Base-by-base conservation (phyloP, 2,329 filamentous ascomycete genomes). In the Talaromyces islandicus region DNA sequence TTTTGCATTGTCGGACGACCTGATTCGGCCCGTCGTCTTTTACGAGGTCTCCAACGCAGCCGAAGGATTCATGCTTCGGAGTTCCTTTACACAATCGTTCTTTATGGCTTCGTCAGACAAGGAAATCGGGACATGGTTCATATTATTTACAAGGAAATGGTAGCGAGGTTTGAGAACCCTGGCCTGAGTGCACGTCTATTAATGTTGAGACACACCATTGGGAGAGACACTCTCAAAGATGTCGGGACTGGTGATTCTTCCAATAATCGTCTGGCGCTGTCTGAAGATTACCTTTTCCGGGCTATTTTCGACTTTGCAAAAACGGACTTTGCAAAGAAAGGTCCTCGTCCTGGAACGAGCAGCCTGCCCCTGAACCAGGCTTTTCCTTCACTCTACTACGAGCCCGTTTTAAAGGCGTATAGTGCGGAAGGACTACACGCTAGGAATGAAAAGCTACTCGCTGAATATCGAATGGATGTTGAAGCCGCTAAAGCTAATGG, bases 351-450 rank as follows among this genome's bases (percentile, higher is more conserved):
- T 25, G 72, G 71, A 12, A 66, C 70, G 2, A 59, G 65, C 63
- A 74, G 63, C 64, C 72, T 65, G 7, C 70, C 69, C 12, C 61
- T 73, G 21, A 69, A 78, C 50, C 71, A 78, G 32, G 73, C 79
- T 53, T 76, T 80, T 59, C 77, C 81, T 35, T 71, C 79, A 4
- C 72, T 80, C 17, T 84, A 85, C 66, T 81, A 85, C 60, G 80
- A 82, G 58, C 77, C 80, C 59, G 67, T 88, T 54, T 80, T 88
- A 64, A 82, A 81, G 51, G 75, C 84, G 5, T 83, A 86, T 66
- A 80, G 79, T 12, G 70, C 71, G 19, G 71, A 74, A 25, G 75
- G 77, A 32, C 78, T 80, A 11, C 77, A 78, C 58, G 69, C 76
- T 3, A 77, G 78, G 6, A 83, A 84, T 17, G 74, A 82, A 62